Base-by-base conservation (phyloP, 225 moss, liverwort and hornwort species). In the Rhytidiadelphus loreus region DNA sequence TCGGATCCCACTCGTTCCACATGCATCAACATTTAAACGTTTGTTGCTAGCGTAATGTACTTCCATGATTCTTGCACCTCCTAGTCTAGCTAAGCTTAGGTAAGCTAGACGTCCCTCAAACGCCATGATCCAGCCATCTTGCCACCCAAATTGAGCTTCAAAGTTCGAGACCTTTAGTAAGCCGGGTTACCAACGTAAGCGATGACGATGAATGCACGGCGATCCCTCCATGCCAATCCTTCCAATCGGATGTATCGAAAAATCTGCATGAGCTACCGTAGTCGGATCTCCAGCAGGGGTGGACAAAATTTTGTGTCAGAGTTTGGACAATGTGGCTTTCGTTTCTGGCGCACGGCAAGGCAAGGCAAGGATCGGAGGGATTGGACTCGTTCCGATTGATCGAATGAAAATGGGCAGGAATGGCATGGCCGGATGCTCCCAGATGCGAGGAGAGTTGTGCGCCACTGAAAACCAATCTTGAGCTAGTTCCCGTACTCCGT, bases 381-480 rank as follows among this genome's bases (percentile, higher is more conserved):
- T 79, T 48, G 77, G 84, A 85, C 84, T 48, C 60, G 53, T 85
- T 79, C 85, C 41, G 61, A 70, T 55, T 62, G 30, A 81, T 56
- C 16, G 9, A 48, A 48, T 48, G 48, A 11, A 48, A 48, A 9
- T 48, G 48, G 9, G 7, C 46, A n/a, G n/a, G n/a, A n/a, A n/a
- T n/a, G n/a, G n/a, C n/a, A n/a, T n/a, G n/a, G n/a, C n/a, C n/a
- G n/a, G 48, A 61, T 48, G 80, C 81, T 87, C 87, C 90, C 80
- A 74, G 85, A 73, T 85, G 33, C 22, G 73, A 90, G 90, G 90
- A 85, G 88, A 33, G 80, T 26, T 88, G 50, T 85, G 85, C 41
- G 73, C 85, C 90, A 85, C 57, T 74, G 81, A 81, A 90, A 80
- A 50, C 39, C 46, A 66, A 80, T 85, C 90, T 48, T 24, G 7